These are phyloP conservation scores for Curvularia sp. DNA, from an alignment of 2,329 filamentous ascomycete genomes.

Conservation along the genomic window DNA sequence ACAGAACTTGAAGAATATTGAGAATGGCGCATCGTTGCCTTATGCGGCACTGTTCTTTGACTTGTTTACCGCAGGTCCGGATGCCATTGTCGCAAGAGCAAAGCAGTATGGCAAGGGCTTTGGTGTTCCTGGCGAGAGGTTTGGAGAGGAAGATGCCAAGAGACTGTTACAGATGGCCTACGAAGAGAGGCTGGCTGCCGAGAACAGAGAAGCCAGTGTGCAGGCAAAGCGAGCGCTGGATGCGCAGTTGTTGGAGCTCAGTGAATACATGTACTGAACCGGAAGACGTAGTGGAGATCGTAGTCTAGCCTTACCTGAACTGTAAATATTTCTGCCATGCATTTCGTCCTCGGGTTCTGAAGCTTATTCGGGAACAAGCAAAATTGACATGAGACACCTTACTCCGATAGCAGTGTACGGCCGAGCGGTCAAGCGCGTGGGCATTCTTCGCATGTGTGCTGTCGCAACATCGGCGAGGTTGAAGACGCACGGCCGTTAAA, in stretches of 20 bases:
- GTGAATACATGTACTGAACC: constrained; percentile 68
- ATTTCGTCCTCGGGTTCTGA: neutral
- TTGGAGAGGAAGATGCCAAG: constrained; percentile 51
- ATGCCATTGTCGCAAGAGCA: constrained; percentile 69
- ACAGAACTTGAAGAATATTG: constrained; percentile 95
- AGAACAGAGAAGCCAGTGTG: constrained; percentile 69
- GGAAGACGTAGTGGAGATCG: neutral
- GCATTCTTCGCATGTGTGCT: neutral
- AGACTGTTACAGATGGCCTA: constrained; percentile 52
- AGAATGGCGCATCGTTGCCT: constrained; percentile 70
- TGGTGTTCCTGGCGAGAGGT: constrained; percentile 39
- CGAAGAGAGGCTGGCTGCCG: constrained; percentile 63
- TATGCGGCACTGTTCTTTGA: constrained; percentile 72
- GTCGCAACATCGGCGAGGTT: neutral
- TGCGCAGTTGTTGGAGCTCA: constrained; percentile 72
- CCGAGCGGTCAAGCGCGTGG: neutral
- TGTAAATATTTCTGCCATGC: neutral
- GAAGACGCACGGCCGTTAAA: neutral
- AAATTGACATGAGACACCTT: neutral
- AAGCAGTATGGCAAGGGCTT: constrained; percentile 52
- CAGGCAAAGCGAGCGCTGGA: constrained; percentile 73
- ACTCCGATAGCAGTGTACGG: neutral
- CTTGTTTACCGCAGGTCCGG: constrained; percentile 70
- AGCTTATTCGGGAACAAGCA: neutral
- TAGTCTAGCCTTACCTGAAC: constrained; percentile 4